Evolutionary conservation across 192 early-diverging fungal genomes (phyloP), one percentile per base, ranked within the genome.

Genomic region (Rhizophagus clarus): DNA sequence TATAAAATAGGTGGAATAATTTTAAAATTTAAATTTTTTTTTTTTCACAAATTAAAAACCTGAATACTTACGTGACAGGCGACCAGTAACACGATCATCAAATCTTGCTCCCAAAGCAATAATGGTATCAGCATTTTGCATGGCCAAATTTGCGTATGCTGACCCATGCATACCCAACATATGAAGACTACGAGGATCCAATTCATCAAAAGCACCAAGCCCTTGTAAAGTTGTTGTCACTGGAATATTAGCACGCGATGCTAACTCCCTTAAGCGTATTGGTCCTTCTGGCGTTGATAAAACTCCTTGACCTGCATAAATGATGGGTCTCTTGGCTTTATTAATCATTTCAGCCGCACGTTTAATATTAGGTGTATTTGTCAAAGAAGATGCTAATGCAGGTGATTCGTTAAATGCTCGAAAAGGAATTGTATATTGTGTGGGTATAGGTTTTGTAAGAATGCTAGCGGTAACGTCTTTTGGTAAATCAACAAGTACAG

Each of bases 161-260:
- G 91, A 89, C 26, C 98, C 98, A 87, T 99, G 98, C 98, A 99
- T 99, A 81, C 98, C 98, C 31, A 99, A 90, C 98, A 99, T 99
- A 83, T 98, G 96, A 77, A 99, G 87, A 68, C 92, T 93, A 72
- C 89, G 91, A 12, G 94, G 93, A 86, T 98, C 94, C 56, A 88
- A 80, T 84, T 99, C 98, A 82, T 98, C 97, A 85, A 95, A 98
- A 20, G 93, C 94, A 79, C 97, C 98, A 60, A 98, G 88, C 61
- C 95, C 96, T 82, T 94, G 89, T 34, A 98, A 89, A 37, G 97
- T 98, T n/a, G 97, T 98, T 12, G 97, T 99, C 14, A 99, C 97
- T 8, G 98, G 98, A 80, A 98, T 94, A 84, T 97, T 97, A 81
- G 93, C 95, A 76, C 90, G 88, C 56, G 94, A 91, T 11, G 92